A percentile compares a stretch with the other conserved stretches of the same genome.
Conservation (phyloP, 1,139 yeast species). For the Wickerhamomyces sp. region DNA sequence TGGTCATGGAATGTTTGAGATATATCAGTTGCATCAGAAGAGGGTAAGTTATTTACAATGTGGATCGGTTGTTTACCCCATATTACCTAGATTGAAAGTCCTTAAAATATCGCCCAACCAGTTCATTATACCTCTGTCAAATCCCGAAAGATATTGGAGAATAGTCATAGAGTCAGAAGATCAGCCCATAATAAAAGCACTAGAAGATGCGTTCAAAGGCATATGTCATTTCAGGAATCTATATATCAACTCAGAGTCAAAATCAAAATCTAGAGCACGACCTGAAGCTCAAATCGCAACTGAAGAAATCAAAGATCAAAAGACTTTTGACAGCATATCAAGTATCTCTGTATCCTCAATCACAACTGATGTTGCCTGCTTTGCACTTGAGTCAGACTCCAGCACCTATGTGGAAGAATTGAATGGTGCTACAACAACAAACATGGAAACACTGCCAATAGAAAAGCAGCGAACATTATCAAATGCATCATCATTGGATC, state of each 20-base stretch:
- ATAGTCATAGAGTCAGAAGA: slow-evolving; percentile 43
- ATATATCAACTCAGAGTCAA: slow-evolving; percentile 13
- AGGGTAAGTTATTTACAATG: slow-evolving; percentile 58
- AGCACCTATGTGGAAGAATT: slow-evolving; percentile 19
- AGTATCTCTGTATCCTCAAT: slow-evolving; percentile 23
- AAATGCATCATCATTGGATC: slow-evolving; percentile 41
- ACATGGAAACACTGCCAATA: background rate
- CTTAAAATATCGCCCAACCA: slow-evolving; percentile 48
- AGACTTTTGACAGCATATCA: slow-evolving; percentile 1
- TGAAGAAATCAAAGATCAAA: background rate
- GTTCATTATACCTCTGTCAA: slow-evolving; percentile 59
- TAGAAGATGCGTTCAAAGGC: slow-evolving; percentile 36
- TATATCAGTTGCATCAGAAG: slow-evolving; percentile 61
- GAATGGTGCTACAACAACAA: background rate
- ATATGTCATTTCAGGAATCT: slow-evolving; percentile 46
- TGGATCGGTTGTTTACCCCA: slow-evolving; percentile 60
- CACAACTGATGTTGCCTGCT: slow-evolving; percentile 29
- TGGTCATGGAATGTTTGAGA: slow-evolving; percentile 59
- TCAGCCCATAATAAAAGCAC: slow-evolving; percentile 26
- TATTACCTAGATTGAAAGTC: slow-evolving; percentile 55
- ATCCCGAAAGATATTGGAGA: slow-evolving; percentile 73
- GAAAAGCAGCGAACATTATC: slow-evolving; percentile 17
- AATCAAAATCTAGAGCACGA: background rate
- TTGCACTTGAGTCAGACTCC: slow-evolving; percentile 24
- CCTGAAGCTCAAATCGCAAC: background rate